These are phyloP conservation scores for Phellopilus nigrolimitatus DNA, from an alignment of 1,284 basidiomycete genomes.

Conservation along the genomic window DNA sequence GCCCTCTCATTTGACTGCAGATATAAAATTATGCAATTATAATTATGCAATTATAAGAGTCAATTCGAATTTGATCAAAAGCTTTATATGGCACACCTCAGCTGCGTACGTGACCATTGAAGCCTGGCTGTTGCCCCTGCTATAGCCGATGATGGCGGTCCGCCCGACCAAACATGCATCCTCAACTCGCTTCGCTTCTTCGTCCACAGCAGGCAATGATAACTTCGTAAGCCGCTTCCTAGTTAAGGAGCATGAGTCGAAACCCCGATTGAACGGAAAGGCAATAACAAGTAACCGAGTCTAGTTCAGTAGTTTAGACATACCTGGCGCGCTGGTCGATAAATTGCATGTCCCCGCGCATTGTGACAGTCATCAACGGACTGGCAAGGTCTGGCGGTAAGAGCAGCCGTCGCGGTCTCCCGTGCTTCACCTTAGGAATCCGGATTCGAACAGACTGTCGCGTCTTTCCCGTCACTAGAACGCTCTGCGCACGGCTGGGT, in stretches of 20 bases:
- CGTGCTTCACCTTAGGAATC: constrained; percentile 37
- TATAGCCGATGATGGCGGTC: constrained; percentile 41
- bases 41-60: no score
- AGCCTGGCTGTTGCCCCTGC: constrained; percentile 36
- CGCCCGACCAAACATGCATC: constrained; percentile 40
- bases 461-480: background rate
- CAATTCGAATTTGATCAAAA: no score
- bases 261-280: no score
- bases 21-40: no score
- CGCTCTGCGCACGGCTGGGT: no score
- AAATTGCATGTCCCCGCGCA: constrained; percentile 49
- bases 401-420: constrained; percentile 40
- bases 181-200: constrained; percentile 35
- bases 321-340: constrained; percentile 34
- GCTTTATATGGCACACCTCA: background rate
- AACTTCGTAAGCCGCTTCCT: constrained; percentile 36
- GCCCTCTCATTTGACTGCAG: constrained; percentile 25
- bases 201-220: constrained; percentile 38
- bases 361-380: constrained; percentile 43
- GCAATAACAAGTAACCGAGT: no score
- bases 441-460: background rate
- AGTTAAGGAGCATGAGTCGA: constrained; percentile 21
- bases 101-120: constrained; percentile 32
- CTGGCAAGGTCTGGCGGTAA: constrained; percentile 31
- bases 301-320: no score